A percentile compares a stretch with the other conserved stretches of the same genome.
These are phyloP conservation scores for Dryas drummondii DNA, from an alignment of 306 rosid species.

Conservation along the genomic window DNA sequence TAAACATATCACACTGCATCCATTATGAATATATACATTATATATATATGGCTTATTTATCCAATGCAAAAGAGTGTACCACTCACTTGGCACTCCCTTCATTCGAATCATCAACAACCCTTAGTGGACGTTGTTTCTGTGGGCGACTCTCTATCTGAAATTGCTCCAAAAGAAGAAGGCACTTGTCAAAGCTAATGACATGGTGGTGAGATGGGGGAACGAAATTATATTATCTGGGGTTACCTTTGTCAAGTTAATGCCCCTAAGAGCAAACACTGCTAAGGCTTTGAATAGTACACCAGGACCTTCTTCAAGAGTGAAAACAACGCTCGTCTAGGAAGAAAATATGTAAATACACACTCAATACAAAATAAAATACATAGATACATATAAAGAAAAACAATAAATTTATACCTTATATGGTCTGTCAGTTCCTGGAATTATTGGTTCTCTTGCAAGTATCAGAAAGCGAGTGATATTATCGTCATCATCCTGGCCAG, in stretches of 20 bases:
- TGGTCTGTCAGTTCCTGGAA: constrained; percentile 60
- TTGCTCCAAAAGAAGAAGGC: constrained; percentile 24
- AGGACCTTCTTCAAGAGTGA: constrained; percentile 83
- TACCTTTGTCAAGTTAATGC: constrained; percentile 74
- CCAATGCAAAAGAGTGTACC: constrained; percentile 1
- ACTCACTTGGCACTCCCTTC: constrained; percentile 82
- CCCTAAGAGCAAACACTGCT: constrained; percentile 76
- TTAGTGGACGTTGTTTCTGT: constrained; percentile 57
- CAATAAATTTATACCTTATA: constrained; percentile 50
- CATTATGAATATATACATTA: no score
- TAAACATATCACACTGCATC: constrained; percentile 11
- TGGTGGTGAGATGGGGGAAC: neutral
- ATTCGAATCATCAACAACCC: constrained; percentile 76
- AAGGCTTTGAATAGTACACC: constrained; percentile 88
- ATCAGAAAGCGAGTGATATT: constrained; percentile 81
- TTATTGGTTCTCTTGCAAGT: constrained; percentile 81
- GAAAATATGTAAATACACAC: constrained; percentile 18
- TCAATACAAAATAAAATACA: constrained; percentile 1
- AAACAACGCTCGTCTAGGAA: constrained; percentile 80
- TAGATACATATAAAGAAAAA: neutral
- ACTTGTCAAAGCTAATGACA: constrained; percentile 1
- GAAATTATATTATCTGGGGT: constrained; percentile 6
- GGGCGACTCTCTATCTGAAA: constrained; percentile 92
- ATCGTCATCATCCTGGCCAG: constrained; percentile 60
- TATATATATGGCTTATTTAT: neutral